Evolutionary conservation across 1,284 basidiomycete species (phyloP), one percentile per base, ranked within the genome.

Genomic region (Ceratobasidium theobromae): DNA sequence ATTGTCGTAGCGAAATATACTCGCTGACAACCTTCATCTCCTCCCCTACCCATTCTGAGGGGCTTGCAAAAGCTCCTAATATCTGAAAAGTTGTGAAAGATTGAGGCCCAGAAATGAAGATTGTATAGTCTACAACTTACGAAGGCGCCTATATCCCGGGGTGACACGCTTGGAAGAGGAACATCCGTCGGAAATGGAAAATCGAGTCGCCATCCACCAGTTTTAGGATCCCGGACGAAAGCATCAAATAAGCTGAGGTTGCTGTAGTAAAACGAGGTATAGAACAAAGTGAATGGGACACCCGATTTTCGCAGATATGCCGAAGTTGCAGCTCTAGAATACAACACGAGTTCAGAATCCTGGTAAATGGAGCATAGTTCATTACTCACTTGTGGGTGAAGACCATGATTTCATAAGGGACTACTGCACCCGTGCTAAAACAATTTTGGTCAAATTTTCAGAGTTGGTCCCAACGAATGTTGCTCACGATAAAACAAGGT

Each of bases 401-500:
- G 14, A 43, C 21, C 21, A 16, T 35, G 25, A 53, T 21, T 14
- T 25, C 23, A 16, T 38, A 51, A 21, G 45, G n/a, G 21, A 18
- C 38, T 32, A 16, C 28, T 8, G 51, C 62, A 2, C 35, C 49
- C 16, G 35, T 51, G 30, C 32, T 16, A 45, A 5, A 40, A 2
- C n/a, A 35, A 35, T 9, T 2, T 35, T 41, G 12, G 28, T 58
- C 28, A 58, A 27, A 25, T 14, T 8, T 32, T 18, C 5, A 45
- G 38, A 12, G 12, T 49, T 2, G 6, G 57, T n/a, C 12, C 18
- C 18, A 28, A 28, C 27, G 6, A 4, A n/a, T 23, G 1, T 14
- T 18, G 53, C 62, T 16, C 49, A 65, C 62, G 62, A 53, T 11
- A 53, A 75, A 18, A 78, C 75, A 48, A 78, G 69, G 65, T 77